A percentile compares a stretch with the other conserved stretches of the same genome.
phyloP scores from a whole-genome alignment of 129 eudicot species.

The Escallonia rubra region DNA sequence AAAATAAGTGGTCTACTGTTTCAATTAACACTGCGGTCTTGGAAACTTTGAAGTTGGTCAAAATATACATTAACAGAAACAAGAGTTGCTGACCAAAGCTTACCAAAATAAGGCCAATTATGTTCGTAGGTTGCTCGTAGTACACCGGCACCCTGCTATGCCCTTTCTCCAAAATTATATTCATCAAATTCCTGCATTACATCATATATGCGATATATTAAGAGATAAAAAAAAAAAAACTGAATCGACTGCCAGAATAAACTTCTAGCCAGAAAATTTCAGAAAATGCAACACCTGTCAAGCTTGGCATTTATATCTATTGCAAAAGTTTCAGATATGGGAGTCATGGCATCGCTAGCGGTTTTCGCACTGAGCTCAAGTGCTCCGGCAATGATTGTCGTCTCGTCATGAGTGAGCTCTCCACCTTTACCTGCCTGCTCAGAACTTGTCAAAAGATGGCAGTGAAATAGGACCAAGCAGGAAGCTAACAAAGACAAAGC shows the following conservation, averaged over 20 bases:
- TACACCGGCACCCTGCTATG: constrained; percentile 78
- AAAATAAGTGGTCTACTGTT: too few relatives aligned
- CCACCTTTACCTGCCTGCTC: constrained; percentile 96
- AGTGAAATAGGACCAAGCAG: too few relatives aligned
- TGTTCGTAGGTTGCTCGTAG: constrained; percentile 66
- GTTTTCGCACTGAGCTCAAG: constrained; percentile 82
- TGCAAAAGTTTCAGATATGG: constrained; percentile 73
- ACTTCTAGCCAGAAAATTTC: neutral
- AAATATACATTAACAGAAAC: too few relatives aligned
- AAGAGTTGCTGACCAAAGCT: neutral
- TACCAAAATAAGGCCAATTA: constrained; percentile 72
- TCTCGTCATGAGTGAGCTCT: constrained; percentile 93
- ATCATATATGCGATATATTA: neutral
- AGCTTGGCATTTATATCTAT: constrained; percentile 83
- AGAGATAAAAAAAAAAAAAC: neutral
- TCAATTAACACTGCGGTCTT: too few relatives aligned
- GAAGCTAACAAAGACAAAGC: too few relatives aligned
- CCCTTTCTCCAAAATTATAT: constrained; percentile 60
- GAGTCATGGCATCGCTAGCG: constrained; percentile 98
- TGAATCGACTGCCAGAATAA: neutral
- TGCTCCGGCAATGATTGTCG: constrained; percentile 97
- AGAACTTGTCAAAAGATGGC: constrained; percentile 1
- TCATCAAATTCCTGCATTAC: constrained; percentile 45
- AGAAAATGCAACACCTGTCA: constrained; percentile 42
- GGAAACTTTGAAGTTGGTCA: too few relatives aligned